Conservation (phyloP, 1,284 basidiomycete genomes). For the Ustanciosporium gigantosporum region DNA sequence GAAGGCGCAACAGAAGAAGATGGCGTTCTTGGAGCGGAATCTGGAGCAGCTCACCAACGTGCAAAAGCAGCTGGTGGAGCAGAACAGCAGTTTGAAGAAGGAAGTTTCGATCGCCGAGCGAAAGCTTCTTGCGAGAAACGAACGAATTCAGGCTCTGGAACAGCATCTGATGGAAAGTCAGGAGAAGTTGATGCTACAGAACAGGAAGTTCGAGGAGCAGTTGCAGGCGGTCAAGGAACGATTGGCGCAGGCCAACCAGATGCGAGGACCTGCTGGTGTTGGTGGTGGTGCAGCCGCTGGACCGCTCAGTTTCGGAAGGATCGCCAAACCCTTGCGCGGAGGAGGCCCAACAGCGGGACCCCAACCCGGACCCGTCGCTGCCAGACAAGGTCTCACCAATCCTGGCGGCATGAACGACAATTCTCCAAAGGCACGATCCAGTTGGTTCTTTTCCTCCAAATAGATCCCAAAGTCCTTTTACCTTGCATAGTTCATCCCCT, state of each 20-base stretch:
- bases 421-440: constrained; percentile 45
- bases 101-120: constrained; percentile 95
- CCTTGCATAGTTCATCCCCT: too few relatives aligned
- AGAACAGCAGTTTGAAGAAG: constrained; percentile 96
- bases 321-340: constrained; percentile 92
- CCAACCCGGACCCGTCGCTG: constrained; percentile 30
- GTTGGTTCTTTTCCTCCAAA: constrained; percentile 54
- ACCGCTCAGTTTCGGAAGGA: constrained; percentile 82
- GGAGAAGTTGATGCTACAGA: constrained; percentile 83
- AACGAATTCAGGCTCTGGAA: constrained; percentile 83
- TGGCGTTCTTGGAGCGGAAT: constrained; percentile 97
- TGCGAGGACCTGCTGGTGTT: constrained; percentile 63
- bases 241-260: constrained; percentile 83
- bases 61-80: constrained; percentile 98
- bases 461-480: too few relatives aligned
- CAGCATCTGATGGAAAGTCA: constrained; percentile 89
- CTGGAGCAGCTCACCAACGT: constrained; percentile 92
- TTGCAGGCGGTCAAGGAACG: constrained; percentile 87
- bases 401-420: constrained; percentile 25
- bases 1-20: constrained; percentile 98
- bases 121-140: constrained; percentile 91
- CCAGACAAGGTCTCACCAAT: constrained; percentile 22
- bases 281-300: constrained; percentile 58
- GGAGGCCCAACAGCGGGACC: constrained; percentile 64
- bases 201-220: constrained; percentile 92